These are phyloP conservation scores for Aurantiochytrium sp. DNA, from an alignment of 108 stramenopile genomes.

Conservation along the genomic window DNA sequence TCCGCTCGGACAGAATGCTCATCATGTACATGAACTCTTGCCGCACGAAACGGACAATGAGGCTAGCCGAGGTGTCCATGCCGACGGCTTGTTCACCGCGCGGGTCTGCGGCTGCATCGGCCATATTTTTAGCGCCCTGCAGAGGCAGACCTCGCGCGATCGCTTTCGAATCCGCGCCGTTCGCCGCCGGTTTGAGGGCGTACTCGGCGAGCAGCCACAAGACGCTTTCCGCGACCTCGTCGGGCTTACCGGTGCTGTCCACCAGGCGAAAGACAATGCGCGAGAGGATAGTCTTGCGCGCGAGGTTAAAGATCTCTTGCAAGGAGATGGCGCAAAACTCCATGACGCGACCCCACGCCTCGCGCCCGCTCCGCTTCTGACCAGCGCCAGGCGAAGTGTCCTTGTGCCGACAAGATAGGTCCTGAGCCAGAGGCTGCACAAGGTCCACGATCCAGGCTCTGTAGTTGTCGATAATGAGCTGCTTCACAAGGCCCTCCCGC, in stretches of 20 bases:
- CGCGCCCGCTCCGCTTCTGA: neutral
- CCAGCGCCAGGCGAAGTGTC: neutral
- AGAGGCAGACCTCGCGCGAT: neutral
- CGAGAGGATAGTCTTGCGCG: neutral
- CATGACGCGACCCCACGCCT: neutral
- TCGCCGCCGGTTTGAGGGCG: no score
- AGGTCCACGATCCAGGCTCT: neutral
- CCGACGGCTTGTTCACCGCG: no score
- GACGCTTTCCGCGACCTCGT: neutral
- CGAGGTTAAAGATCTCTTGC: neutral
- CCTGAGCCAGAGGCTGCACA: neutral
- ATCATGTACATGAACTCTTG: conserved; percentile 13
- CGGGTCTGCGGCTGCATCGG: no score
- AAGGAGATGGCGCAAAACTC: neutral
- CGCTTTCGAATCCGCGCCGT: neutral
- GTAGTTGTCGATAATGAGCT: neutral
- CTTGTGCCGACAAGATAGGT: neutral
- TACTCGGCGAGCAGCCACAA: neutral
- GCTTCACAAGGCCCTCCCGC: neutral
- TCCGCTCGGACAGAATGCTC: neutral
- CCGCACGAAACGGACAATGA: no score
- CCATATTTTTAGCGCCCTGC: no score
- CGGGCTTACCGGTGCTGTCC: neutral
- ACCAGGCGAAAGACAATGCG: neutral
- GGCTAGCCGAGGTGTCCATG: no score